Evolutionary conservation across 2,329 filamentous ascomycete species (phyloP).

Genomic region (Neonectria neomacrospora): DNA sequence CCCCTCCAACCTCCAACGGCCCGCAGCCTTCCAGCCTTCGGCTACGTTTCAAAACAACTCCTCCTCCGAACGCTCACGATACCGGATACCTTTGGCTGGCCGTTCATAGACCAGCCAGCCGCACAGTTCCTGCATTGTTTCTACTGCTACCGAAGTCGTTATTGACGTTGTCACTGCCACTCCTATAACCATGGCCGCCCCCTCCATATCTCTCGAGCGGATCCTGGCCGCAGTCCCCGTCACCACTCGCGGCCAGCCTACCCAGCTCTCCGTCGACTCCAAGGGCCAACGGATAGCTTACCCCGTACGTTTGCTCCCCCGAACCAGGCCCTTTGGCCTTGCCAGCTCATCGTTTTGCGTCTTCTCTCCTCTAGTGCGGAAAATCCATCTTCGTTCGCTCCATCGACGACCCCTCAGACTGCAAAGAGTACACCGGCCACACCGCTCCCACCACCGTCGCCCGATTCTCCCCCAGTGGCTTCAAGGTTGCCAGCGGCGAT

Average conservation of each 20-base stretch:
- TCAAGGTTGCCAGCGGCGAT: conserved; percentile 94
- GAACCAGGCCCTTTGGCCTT: background rate
- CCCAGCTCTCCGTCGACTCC: conserved; percentile 85
- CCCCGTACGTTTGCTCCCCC: conserved; percentile 69
- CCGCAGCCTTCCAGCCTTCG: background rate
- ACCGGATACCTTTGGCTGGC: conserved; percentile 3
- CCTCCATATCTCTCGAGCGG: conserved; percentile 67
- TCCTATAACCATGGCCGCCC: conserved; percentile 47
- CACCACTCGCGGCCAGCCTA: conserved; percentile 87
- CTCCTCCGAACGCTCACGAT: conserved; percentile 16
- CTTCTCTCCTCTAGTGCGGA: conserved; percentile 71
- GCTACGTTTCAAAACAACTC: conserved; percentile 17
- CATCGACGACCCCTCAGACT: conserved; percentile 87
- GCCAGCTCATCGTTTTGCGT: conserved; percentile 3
- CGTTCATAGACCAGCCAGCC: conserved; percentile 3
- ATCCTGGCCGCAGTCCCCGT: conserved; percentile 88
- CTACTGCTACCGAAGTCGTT: conserved; percentile 4
- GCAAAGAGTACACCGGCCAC: conserved; percentile 93
- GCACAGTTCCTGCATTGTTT: conserved; percentile 5
- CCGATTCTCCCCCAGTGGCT: conserved; percentile 92
- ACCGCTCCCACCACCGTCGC: conserved; percentile 90
- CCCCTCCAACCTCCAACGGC: conserved; percentile 31
- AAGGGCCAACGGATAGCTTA: conserved; percentile 95
- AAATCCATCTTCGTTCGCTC: conserved; percentile 97
- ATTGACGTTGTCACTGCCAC: background rate